These are phyloP conservation scores for Boletus coccyginus DNA, from an alignment of 768 basidiomycete genomes.

Conservation along the genomic window DNA sequence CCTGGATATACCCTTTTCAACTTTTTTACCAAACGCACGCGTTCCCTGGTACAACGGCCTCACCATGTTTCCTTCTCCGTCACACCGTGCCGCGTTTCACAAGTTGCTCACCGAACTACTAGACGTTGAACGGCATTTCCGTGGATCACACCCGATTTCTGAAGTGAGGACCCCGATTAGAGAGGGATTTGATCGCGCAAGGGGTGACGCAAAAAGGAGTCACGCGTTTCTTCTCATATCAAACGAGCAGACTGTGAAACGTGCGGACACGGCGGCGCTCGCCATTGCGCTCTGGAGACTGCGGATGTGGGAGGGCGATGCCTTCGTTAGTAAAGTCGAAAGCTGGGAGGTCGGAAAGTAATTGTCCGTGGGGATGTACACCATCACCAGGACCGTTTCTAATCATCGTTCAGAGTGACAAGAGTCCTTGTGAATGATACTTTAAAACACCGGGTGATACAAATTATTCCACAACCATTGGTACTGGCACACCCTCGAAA, in stretches of 20 bases:
- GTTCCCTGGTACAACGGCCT: slow-evolving; percentile 72
- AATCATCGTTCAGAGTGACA: not conserved
- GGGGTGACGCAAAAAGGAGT: slow-evolving; percentile 47
- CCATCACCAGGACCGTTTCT: too few species aligned
- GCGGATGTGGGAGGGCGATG: slow-evolving; percentile 67
- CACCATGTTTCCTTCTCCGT: slow-evolving; percentile 56
- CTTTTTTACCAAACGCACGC: slow-evolving; percentile 30
- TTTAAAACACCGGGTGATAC: slow-evolving; percentile 4
- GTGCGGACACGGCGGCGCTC: slow-evolving; percentile 61
- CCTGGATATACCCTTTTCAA: slow-evolving; percentile 12
- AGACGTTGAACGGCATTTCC: slow-evolving; percentile 40
- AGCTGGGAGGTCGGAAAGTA: slow-evolving; percentile 39
- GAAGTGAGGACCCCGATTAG: not conserved
- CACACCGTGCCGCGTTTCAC: slow-evolving; percentile 62
- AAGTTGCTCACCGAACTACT: slow-evolving; percentile 47
- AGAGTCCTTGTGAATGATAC: not conserved
- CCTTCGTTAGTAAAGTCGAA: slow-evolving; percentile 9
- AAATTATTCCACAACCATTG: slow-evolving; percentile 46
- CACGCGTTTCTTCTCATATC: slow-evolving; percentile 70
- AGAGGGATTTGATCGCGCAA: not conserved
- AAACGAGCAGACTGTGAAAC: slow-evolving; percentile 42
- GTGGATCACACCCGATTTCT: not conserved
- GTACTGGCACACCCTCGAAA: slow-evolving; percentile 28
- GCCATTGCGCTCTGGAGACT: slow-evolving; percentile 78
- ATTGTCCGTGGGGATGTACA: too few species aligned